Conservation (phyloP, 1,284 basidiomycete genomes). For the Coniferiporia weirii region DNA sequence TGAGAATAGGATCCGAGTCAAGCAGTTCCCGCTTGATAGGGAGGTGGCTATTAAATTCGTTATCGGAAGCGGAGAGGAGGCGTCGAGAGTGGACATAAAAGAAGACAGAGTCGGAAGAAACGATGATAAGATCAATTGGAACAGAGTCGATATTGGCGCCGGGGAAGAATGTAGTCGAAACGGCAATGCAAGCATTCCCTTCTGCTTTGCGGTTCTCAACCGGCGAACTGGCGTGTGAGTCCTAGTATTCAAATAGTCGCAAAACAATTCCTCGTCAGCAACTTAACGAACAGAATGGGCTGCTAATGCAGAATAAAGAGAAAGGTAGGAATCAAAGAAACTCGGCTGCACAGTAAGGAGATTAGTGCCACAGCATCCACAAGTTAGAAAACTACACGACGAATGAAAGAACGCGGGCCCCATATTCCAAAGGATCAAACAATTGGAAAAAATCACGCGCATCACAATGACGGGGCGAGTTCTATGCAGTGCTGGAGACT, state of each 20-base stretch:
- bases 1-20: slow-evolving; percentile 29
- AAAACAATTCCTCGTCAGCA: background rate
- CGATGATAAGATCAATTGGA: slow-evolving; percentile 55
- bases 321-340: too few species aligned
- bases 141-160: slow-evolving; percentile 50
- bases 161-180: slow-evolving; percentile 76
- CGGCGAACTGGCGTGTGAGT: slow-evolving; percentile 30
- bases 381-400: too few species aligned
- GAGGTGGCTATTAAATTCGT: slow-evolving; percentile 33
- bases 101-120: slow-evolving; percentile 70
- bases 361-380: too few species aligned
- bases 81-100: slow-evolving; percentile 41
- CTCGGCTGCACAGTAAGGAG: too few species aligned
- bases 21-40: slow-evolving; percentile 21
- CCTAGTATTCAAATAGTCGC: slow-evolving; percentile 20
- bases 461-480: background rate
- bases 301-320: background rate
- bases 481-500: background rate
- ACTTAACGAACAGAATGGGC: background rate
- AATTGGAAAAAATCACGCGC: background rate
- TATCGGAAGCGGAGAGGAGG: slow-evolving; percentile 32
- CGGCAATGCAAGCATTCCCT: slow-evolving; percentile 52
- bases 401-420: too few species aligned
- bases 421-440: too few species aligned
- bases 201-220: slow-evolving; percentile 25